phyloP scores from a whole-genome alignment of 164 flowering plant genomes.

The Macadamia integrifolia region DNA sequence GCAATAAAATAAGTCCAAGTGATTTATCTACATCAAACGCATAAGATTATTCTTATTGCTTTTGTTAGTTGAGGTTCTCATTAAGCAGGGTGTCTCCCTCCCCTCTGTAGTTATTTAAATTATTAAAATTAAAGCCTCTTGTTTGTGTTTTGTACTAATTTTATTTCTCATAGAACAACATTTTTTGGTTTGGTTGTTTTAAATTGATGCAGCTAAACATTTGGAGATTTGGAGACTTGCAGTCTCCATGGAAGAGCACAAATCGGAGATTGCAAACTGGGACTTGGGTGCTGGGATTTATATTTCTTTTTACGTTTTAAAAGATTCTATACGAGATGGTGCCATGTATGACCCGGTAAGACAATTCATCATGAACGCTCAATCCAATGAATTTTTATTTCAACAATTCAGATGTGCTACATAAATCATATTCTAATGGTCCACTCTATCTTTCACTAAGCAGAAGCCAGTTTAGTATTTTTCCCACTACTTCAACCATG shows the following conservation, averaged over 20 bases:
- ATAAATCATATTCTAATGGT: not conserved
- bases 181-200: not conserved
- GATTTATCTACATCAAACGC: no score
- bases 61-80: not conserved
- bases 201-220: constrained; percentile 52
- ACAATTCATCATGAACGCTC: not conserved
- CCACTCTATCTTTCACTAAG: no score
- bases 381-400: not conserved
- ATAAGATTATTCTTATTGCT: not conserved
- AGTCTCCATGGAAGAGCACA: constrained; percentile 78
- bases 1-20: no score
- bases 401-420: not conserved
- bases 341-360: constrained; percentile 60
- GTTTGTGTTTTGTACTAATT: not conserved
- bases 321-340: constrained; percentile 57
- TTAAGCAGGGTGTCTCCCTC: not conserved
- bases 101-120: not conserved
- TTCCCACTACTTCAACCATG: no score
- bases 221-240: constrained; percentile 76
- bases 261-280: constrained; percentile 97
- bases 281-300: constrained; percentile 95
- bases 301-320: constrained; percentile 62
- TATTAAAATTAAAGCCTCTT: not conserved
- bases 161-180: no score
- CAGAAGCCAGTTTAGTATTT: no score